Conservation (phyloP, 306 rosid genomes). For the Trifolium repens region DNA sequence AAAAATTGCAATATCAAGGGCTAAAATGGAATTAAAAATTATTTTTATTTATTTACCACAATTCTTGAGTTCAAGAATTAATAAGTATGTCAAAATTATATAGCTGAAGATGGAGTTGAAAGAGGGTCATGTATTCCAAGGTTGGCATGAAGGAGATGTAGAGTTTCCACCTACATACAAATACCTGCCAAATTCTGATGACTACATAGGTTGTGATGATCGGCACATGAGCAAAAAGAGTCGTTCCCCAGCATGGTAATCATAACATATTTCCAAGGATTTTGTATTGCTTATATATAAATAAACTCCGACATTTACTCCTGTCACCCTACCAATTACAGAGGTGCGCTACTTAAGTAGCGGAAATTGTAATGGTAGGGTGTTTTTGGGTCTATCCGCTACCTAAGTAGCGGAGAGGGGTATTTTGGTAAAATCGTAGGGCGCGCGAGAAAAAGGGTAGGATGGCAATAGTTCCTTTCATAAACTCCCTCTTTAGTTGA, state of each 20-base stretch:
- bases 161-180: slow-evolving; percentile 91
- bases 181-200: slow-evolving; percentile 65
- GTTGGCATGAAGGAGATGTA: slow-evolving; percentile 86
- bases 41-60: slow-evolving; percentile 2
- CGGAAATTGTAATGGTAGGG: too few species aligned
- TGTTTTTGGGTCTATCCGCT: too few species aligned
- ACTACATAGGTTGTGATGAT: slow-evolving; percentile 52
- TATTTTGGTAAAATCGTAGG: too few species aligned
- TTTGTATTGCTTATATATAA: not conserved
- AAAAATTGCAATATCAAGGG: not conserved
- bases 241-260: slow-evolving; percentile 90
- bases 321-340: too few species aligned
- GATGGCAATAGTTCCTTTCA: too few species aligned
- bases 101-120: slow-evolving; percentile 72
- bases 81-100: slow-evolving; percentile 41
- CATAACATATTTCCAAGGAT: slow-evolving; percentile 24
- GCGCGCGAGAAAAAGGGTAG: too few species aligned
- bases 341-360: too few species aligned
- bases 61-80: slow-evolving; percentile 3
- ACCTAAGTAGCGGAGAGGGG: too few species aligned
- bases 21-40: not conserved
- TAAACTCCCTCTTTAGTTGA: too few species aligned
- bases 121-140: slow-evolving; percentile 68
- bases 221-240: slow-evolving; percentile 46
- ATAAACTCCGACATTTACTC: too few species aligned